A percentile compares a stretch with the other conserved stretches of the same genome.
Conservation (phyloP, 352 stramenopile genomes). For the Phytophthora sp. region DNA sequence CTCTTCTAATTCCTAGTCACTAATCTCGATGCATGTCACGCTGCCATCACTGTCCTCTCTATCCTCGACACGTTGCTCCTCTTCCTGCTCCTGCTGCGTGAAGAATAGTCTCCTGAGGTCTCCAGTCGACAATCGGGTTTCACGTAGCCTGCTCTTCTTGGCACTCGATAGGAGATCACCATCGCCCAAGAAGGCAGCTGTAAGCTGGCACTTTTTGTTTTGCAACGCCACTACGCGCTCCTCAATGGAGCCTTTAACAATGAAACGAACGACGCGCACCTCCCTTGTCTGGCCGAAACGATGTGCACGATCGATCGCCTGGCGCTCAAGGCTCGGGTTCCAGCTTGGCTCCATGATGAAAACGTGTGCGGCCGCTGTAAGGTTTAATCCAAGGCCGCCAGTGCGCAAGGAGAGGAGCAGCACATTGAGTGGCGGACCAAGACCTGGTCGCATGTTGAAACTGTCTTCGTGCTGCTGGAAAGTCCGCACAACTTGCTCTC, state of each 20-base stretch:
- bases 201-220: constrained; percentile 85
- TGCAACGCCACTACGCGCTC: constrained; percentile 90
- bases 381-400: constrained; percentile 91
- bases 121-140: constrained; percentile 45
- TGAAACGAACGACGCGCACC: constrained; percentile 82
- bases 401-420: constrained; percentile 90
- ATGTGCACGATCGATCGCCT: constrained; percentile 91
- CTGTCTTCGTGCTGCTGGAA: constrained; percentile 57
- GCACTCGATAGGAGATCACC: constrained; percentile 19
- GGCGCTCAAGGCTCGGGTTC: constrained; percentile 92
- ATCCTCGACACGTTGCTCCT: constrained; percentile 18
- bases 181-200: constrained; percentile 76
- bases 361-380: constrained; percentile 91
- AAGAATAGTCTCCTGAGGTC: constrained; percentile 63
- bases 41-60: constrained; percentile 24
- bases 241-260: constrained; percentile 91
- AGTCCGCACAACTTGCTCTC: constrained; percentile 63
- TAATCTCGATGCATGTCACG: constrained; percentile 44
- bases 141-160: constrained; percentile 34
- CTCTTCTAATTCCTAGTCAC: constrained; percentile 22
- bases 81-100: constrained; percentile 37
- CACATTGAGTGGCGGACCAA: constrained; percentile 62
- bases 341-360: constrained; percentile 95
- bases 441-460: constrained; percentile 2
- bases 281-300: constrained; percentile 81